Base-by-base conservation (phyloP, 2,329 filamentous ascomycete genomes). In the Lecanicillium sp. region DNA sequence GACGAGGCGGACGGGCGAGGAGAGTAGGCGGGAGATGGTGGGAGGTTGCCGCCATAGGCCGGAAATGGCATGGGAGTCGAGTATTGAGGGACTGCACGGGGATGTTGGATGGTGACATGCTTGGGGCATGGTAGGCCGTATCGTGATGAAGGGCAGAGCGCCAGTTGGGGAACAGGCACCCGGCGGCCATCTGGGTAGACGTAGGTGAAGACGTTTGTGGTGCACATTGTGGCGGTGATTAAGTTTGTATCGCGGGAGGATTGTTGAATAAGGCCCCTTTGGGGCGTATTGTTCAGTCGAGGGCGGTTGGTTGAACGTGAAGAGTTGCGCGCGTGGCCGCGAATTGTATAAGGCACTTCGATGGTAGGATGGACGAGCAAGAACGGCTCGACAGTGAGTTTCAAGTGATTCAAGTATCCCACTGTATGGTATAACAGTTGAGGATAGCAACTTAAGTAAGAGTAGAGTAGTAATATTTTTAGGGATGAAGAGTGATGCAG, bases 211-310 rank as follows among this genome's bases (percentile, higher is more conserved):
- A 68, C 46, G 49, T 70, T 61, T 43, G 62, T 67, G 45, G 64
- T 62, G 57, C 71, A 75, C 71, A 75, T 75, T 35, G 59, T 65
- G 61, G 51, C 49, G 47, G 53, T 52, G 22, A 11, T 25, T 25
- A 19, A 12, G 33, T 13, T 19, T 20, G 9, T 35, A 11, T 33
- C 12, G 43, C 46, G 44, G 44, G 22, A 25, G 22, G 22, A 7
- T 6, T 25, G 11, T 25, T 25, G 7, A 25, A 25, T 25, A 6
- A 11, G 11, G 22, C 22, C 22, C 22, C 22, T 6, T 25, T 25
- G 22, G 22, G 22, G 22, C 22, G 22, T 25, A 25, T 25, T 7
- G 22, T 7, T 25, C 11, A 6, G 22, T 25, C 22, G 11, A 25
- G n/a, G 22, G 11, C 22, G 22, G 22, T 11, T 25, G 11, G 22